Evolutionary conservation across 495 filamentous ascomycete species (phyloP), one percentile per base, ranked within the genome.

Genomic region (Penicillium chermesinum): DNA sequence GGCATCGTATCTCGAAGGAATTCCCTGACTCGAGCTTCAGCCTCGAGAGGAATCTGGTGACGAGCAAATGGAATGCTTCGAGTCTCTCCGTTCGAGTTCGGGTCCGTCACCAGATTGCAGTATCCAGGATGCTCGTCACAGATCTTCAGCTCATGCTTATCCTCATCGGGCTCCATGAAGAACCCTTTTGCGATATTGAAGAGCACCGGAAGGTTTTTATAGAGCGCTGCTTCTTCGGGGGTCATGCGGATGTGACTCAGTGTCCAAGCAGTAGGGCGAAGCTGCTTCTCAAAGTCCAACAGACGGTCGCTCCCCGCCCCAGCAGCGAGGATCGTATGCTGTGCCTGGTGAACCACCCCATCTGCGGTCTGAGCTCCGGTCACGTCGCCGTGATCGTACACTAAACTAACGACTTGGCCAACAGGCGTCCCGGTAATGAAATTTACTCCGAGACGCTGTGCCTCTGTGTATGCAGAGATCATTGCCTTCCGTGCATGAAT

Each of bases 81-180:
- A 15, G 51, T 49, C 41, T 66, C 63, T 0, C 43, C 58, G 1
- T 35, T n/a, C 7, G 48, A 21, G 7, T 47, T 25, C 0, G 64
- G 43, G 25, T 63, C 55, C 0, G n/a, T 15, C 10, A 67, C 19
- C 10, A 69, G 72, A 41, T 79, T 79, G 50, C 63, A 70, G 49
- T 81, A 81, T 10, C 77, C 77, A 1, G 75, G 75, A 37, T 79
- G 76, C 47, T 81, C 76, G 46, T 79, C 77, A 54, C 74, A 77
- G 41, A 81, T 71, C 55, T 81, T 81, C 1, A 81, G 57, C 49
- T 79, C 70, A 12, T 68, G 58, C 0, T 69, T 74, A 17, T 75
- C 74, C 20, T 62, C 66, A 47, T 76, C 72, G 2, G 77, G 75
- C 44, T 79, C 76, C 64, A 80, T 78, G 54, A 80, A 79, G 54